A percentile compares a stretch with the other conserved stretches of the same genome.
Evolutionary conservation across 1,284 basidiomycete genomes (phyloP).

Genomic region (Kwoniella shivajii): DNA sequence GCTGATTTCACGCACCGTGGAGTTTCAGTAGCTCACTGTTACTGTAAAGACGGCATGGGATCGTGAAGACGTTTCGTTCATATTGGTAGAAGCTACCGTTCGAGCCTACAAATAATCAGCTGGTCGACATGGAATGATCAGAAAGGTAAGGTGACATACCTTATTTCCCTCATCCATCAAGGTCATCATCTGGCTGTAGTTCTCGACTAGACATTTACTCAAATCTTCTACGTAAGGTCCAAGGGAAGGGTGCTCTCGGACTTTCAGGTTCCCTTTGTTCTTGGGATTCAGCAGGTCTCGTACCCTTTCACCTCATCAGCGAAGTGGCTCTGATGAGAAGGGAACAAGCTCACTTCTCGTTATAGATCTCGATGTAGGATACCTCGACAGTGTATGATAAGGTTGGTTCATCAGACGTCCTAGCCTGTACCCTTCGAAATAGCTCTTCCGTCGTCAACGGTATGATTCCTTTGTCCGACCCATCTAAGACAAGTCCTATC

Average conservation of each 20-base stretch:
- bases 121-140: background rate
- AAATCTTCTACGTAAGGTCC: constrained; percentile 98
- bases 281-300: constrained; percentile 95
- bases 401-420: constrained; percentile 67
- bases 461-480: constrained; percentile 95
- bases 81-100: constrained; percentile 97
- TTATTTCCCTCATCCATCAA: constrained; percentile 99
- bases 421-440: constrained; percentile 77
- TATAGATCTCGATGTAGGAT: constrained; percentile 97
- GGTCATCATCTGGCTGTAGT: constrained; percentile 93
- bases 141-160: constrained; percentile 38
- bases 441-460: constrained; percentile 92
- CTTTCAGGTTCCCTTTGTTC: constrained; percentile 90
- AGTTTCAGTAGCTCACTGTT: constrained; percentile 55
- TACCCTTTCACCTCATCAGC: constrained; percentile 52
- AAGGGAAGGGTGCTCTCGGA: constrained; percentile 90
- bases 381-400: constrained; percentile 89
- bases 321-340: background rate
- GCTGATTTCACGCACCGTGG: background rate
- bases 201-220: constrained; percentile 87
- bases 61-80: constrained; percentile 99
- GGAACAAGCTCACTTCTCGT: constrained; percentile 68
- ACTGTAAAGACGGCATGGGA: constrained; percentile 98
- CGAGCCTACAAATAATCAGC: constrained; percentile 59
- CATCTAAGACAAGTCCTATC: constrained; percentile 62